Evolutionary conservation across 2,329 filamentous ascomycete species (phyloP), one percentile per base, ranked within the genome.

Genomic region (Emergomyces pasteurianus): DNA sequence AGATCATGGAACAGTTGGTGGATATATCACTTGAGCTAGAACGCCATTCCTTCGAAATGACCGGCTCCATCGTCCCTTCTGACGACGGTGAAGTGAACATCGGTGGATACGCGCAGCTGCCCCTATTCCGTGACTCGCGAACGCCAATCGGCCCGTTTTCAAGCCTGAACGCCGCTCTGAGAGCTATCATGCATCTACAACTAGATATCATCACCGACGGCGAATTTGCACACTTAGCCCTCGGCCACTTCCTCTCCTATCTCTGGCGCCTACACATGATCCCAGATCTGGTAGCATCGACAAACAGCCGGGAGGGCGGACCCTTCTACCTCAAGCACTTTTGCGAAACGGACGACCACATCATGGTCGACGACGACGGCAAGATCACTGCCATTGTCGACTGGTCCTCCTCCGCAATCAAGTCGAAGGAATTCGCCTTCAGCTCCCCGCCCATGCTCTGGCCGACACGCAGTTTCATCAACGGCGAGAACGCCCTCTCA

Each of bases 401-500:
- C 47, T 58, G 57, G 57, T 10, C 57, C 9, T 49, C 42, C 12
- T 42, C 57, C n/a, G 34, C 57, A 1, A 38, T 58, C 31, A 34
- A 58, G 10, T 50, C 57, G 5, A 58, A 58, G 23, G 47, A 58
- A 49, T 42, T 38, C 43, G 47, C 57, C 23, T 58, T 58, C 36
- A 58, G 57, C 23, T 58, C 57, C 43, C 57, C 57, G 16, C 28
- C 31, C 26, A 58, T 58, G 57, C 57, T 58, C 18, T 58, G 57
- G 57, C 47, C 57, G 10, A 52, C n/a, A 6, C 18, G 21, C 43
- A 21, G n/a, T 28, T 58, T 58, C n/a, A 7, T 49, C 26, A 23
- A 21, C 28, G 57, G 57, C 34, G 57, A 58, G n/a, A 58, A 58
- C 28, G 18, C 26, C 16, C 43, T 58, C n/a, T 58, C 57, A 18